Base-by-base conservation (phyloP, 2,329 filamentous ascomycete genomes). In the Penicillium sp. region DNA sequence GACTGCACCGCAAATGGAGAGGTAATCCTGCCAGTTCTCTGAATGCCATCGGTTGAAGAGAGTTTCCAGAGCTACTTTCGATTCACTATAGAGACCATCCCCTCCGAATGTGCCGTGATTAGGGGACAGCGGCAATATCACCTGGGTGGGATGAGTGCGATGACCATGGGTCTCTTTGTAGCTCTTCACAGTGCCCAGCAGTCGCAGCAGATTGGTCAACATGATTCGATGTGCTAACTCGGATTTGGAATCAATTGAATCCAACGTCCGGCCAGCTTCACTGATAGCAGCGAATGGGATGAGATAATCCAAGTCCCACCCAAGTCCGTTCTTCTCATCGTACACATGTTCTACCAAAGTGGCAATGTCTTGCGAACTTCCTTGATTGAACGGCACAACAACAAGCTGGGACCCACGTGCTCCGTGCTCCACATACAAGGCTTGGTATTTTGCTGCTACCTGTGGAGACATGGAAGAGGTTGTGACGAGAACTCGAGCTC, bases 31-130 rank as follows among this genome's bases (percentile, higher is more conserved):
- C 94, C 94, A 99, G 79, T 86, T 92, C 79, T 99, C 94, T 0
- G 94, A 96, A 76, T 96, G 89, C 94, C 94, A 97, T 65, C 94
- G 86, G 79, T 96, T 97, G 85, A 99, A 97, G 32, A 99, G 84
- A 3, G 94, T 97, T 81, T 99, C 94, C 6, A 99, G 83, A 43
- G 88, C 94, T 55, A 99, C 87, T 80, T 99, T 99, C 43, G 94
- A 97, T 79, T 99, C 94, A 6, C 93, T 95, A 79, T 97, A 99
- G 43, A 99, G 85, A 79, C 94, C 94, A 67, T 99, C 94, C 71
- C 91, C 97, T 70, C 94, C 94, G 67, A 99, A 99, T 29, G 93
- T 99, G 63, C 94, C 94, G 77, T 99, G 94, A 79, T 99, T 99
- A 56, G 94, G 94, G 2, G 94, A 97, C 6, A 99, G 24, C 5